These are phyloP conservation scores for Gossypium davidsonii DNA, from an alignment of 441 rosid species.

Conservation along the genomic window DNA sequence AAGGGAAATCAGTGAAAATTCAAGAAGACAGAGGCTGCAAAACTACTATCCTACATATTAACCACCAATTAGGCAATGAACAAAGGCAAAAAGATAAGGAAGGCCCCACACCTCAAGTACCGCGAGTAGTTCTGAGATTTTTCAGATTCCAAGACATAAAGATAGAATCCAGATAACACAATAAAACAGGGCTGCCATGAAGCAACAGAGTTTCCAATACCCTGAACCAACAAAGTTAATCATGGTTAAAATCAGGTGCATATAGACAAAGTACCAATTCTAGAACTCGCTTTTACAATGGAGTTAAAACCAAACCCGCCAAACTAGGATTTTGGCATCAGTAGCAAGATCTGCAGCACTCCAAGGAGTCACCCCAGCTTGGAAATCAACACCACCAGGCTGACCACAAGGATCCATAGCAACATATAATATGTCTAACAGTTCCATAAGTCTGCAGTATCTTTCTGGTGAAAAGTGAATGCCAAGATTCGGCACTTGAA, in stretches of 20 bases:
- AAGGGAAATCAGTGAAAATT: not conserved
- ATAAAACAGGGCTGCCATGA: conserved; percentile 94
- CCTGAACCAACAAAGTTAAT: conserved; percentile 44
- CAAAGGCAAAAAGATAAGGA: conserved; percentile 11
- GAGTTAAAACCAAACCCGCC: conserved; percentile 58
- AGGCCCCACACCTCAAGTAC: conserved; percentile 64
- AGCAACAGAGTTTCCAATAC: conserved; percentile 92
- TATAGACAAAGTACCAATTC: conserved; percentile 18
- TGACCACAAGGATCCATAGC: conserved; percentile 59
- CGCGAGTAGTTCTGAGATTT: conserved; percentile 78
- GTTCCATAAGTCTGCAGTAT: conserved; percentile 69
- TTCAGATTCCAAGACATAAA: conserved; percentile 80
- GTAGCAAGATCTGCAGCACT: conserved; percentile 64
- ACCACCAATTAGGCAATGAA: not conserved
- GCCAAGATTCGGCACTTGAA: conserved; percentile 97
- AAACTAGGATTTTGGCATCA: conserved; percentile 83
- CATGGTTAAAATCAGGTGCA: conserved; percentile 15
- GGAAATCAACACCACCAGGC: conserved; percentile 57
- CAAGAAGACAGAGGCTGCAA: not conserved
- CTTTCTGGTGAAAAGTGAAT: conserved; percentile 92
- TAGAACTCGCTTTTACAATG: conserved; percentile 18
- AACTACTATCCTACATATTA: not conserved
- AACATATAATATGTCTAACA: conserved; percentile 51
- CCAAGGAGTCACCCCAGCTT: conserved; percentile 59
- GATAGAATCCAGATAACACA: conserved; percentile 77